A percentile compares a stretch with the other conserved stretches of the same genome.
phyloP scores from a whole-genome alignment of 257 asterid genomes.

The Echium plantagineum region DNA sequence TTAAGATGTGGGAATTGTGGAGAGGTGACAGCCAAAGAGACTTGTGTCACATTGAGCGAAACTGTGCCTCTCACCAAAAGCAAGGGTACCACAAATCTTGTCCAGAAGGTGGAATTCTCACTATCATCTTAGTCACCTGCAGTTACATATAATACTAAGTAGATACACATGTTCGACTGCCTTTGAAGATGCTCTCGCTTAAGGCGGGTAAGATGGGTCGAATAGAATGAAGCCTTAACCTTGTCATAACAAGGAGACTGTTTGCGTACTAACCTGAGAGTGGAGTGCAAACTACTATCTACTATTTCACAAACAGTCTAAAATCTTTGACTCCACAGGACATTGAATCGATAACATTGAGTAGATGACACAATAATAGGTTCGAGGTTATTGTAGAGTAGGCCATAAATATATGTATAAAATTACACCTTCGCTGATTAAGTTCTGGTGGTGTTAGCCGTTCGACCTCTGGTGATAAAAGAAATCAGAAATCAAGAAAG shows the following conservation, averaged over 20 bases:
- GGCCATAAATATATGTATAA: too few species aligned
- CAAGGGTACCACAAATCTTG: slow-evolving; percentile 49
- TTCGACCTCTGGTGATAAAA: neutral
- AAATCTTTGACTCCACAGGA: too few species aligned
- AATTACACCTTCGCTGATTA: neutral
- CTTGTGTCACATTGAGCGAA: slow-evolving; percentile 52
- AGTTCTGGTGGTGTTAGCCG: neutral
- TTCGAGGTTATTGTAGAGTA: too few species aligned
- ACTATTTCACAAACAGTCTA: too few species aligned
- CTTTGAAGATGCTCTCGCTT: too few species aligned
- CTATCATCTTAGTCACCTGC: neutral
- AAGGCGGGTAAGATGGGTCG: too few species aligned
- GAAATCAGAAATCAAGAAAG: neutral
- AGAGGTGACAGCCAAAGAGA: slow-evolving; percentile 60
- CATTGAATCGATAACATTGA: too few species aligned
- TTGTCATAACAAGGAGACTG: too few species aligned
- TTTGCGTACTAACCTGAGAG: too few species aligned
- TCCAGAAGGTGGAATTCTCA: slow-evolving; percentile 48
- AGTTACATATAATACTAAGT: neutral
- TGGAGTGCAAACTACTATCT: too few species aligned
- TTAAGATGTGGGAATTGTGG: slow-evolving; percentile 75
- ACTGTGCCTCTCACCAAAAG: slow-evolving; percentile 47
- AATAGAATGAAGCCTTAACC: too few species aligned
- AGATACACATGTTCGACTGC: too few species aligned
- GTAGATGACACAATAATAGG: neutral